Percentiles rank a stretch among this genome's conserved stretches.
phyloP scores from a whole-genome alignment of 2,329 filamentous ascomycete genomes.

The Talaromyces islandicus region DNA sequence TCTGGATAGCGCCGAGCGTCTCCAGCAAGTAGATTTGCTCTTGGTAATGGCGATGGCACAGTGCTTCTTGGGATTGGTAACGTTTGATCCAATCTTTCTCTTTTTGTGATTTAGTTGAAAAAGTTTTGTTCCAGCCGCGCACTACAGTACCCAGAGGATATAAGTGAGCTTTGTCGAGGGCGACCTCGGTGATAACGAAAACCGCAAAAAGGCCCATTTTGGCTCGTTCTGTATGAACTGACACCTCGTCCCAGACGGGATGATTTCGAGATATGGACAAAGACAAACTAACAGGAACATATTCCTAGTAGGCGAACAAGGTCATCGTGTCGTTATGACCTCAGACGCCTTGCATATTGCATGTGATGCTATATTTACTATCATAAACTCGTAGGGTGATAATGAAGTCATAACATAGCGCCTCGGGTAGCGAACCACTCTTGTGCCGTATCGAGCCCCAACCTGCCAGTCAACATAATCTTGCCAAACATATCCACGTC shows the following conservation, averaged over 20 bases:
- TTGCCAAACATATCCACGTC: constrained; percentile 24
- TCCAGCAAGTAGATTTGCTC: neutral
- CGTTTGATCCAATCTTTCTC: neutral
- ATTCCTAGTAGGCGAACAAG: no score
- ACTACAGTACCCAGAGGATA: neutral
- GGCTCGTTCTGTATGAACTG: no score
- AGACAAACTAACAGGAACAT: no score
- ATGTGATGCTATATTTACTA: neutral
- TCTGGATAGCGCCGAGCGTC: neutral
- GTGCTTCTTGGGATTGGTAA: neutral
- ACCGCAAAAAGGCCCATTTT: neutral
- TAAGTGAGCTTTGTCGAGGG: neutral
- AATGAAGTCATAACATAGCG: neutral
- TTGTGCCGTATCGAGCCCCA: constrained; percentile 20
- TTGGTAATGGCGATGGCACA: neutral
- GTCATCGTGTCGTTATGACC: neutral
- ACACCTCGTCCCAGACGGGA: no score
- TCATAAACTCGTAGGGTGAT: neutral
- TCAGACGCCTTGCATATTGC: neutral
- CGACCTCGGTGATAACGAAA: neutral
- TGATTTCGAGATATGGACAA: no score
- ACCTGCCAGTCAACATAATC: constrained; percentile 21
- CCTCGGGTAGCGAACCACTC: constrained; percentile 21
- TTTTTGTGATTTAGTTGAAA: neutral
- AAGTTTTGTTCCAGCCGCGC: neutral